Evolutionary conservation across 305 asterid genomes (phyloP), one percentile per base, ranked within the genome.

Genomic region (Solanum hybrid): DNA sequence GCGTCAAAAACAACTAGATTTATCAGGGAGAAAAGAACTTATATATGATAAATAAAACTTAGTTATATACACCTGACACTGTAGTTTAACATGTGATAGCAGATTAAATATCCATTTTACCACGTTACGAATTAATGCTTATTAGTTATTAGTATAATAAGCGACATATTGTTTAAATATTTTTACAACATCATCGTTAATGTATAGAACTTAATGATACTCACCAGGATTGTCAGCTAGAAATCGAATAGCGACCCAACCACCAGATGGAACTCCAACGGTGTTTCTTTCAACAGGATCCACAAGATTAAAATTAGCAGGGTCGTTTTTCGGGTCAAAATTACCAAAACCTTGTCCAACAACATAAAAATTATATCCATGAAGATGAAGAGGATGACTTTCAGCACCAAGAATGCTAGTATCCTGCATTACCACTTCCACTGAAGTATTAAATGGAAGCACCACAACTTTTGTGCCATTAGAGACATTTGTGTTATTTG

Each of bases 201-300:
- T 20, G 7, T 5, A 78, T 35, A 35, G 20, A 34, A 10, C 51
- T 78, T 35, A 77, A 76, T 36, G 20, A 66, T 10, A 32, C 31
- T 46, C 42, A 93, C 97, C 98, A 34, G 98, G 98, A 85, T 95
- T 95, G 24, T 94, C 96, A 7, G 98, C 93, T 51, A 88, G 91
- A 91, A 95, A 95, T 8, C 96, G 94, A 79, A 95, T 66, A 6
- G 96, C 95, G 1, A 90, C 94, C 96, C 96, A 95, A 20, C 95
- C 96, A 69, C 96, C 96, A 17, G 95, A 91, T 4, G 96, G 96
- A 66, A 93, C 92, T 26, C 91, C 95, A 32, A 92, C 12, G 2
- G 96, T 94, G 79, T 95, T 95, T 89, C 96, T 91, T 91, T 94
- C 92, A 14, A 90, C 95, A 1, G 97, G 96, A 81, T 95, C 96